Evolutionary conservation across 306 rosid species (phyloP), one percentile per base, ranked within the genome.

Genomic region (Urtica urens): DNA sequence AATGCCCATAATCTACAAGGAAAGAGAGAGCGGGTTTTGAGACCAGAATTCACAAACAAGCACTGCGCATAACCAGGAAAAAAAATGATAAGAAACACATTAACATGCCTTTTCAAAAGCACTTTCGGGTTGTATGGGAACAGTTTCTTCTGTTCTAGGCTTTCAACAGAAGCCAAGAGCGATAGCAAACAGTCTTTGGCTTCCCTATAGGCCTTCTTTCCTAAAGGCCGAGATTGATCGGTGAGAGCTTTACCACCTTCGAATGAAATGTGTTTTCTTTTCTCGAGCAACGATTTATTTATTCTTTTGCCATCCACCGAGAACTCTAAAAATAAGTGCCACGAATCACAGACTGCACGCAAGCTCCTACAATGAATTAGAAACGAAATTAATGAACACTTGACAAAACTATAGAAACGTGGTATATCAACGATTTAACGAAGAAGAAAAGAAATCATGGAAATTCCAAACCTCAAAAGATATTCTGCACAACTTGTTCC

Each of bases 401-500:
- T 6, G 18, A 9, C 47, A 6, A 20, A 20, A 18, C 3, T 3
- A 17, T 16, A 41, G 3, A 9, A 19, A 2, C n/a, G 47, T 25
- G 0, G 2, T 9, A 23, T 3, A 13, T 9, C 12, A 23, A 21
- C 2, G 27, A 13, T 11, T 3, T 31, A 2, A 15, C 23, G 19
- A 23, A 9, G 21, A 20, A 2, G 44, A 14, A 30, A 25, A 28
- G 22, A 53, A 16, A 18, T 30, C 7, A 46, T 10, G 15, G 1
- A 30, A 28, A 16, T 42, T 15, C 39, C 27, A 42, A 54, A 83
- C 95, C 95, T 78, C 51, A 88, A 50, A 49, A 88, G 78, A 77
- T 88, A 83, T 62, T 88, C 87, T 58, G 75, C 87, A 61, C 93
- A 88, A 59, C 70, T 73, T 46, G 69, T 74, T 72, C 96, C 95